Evolutionary conservation across 1,284 basidiomycete genomes (phyloP).

Genomic region (Cystobasidium slooffiae): DNA sequence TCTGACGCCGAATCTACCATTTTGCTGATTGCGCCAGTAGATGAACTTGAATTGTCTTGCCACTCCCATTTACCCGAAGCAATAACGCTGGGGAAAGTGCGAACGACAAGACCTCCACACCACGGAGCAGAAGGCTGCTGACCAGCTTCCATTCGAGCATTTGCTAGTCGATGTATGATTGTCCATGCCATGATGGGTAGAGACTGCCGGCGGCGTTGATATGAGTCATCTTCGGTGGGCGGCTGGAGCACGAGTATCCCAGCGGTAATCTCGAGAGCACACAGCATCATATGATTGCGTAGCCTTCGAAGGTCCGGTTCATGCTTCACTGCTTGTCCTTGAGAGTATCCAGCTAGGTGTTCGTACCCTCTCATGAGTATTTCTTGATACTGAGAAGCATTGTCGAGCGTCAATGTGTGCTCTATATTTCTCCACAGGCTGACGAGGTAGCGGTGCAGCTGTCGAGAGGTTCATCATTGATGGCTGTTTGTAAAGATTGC

Average conservation of each 20-base stretch:
- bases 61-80: too few species aligned
- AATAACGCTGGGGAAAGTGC: too few species aligned
- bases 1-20: too few species aligned
- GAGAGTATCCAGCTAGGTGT: background rate
- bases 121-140: too few species aligned
- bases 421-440: background rate
- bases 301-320: background rate
- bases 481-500: background rate
- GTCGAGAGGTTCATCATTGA: background rate
- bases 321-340: background rate
- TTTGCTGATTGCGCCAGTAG: too few species aligned
- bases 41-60: too few species aligned
- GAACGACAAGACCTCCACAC: too few species aligned
- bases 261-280: conserved; percentile 1
- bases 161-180: background rate
- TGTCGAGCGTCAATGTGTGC: background rate
- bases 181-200: conserved; percentile 5
- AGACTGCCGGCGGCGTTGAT: conserved; percentile 2
- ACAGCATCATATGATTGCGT: background rate
- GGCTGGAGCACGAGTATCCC: background rate
- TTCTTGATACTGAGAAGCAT: background rate
- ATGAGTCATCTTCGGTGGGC: background rate
- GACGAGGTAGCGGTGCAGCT: background rate
- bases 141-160: too few species aligned
- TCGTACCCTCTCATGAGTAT: background rate